Evolutionary conservation across 441 rosid genomes (phyloP).

Genomic region (Eruca vesicaria): DNA sequence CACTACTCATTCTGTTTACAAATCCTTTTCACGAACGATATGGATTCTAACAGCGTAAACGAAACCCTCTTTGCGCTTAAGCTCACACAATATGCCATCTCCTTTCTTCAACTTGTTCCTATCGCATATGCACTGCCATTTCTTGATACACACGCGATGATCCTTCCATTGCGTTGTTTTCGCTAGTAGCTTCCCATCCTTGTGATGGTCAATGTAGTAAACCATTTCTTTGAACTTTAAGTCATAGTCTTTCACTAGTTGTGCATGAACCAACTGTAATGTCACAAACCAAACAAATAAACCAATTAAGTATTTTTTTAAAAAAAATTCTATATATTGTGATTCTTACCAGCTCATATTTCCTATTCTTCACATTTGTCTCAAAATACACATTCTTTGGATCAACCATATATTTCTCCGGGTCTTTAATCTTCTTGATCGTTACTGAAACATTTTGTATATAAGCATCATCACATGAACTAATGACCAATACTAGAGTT

Average conservation of each 20-base stretch:
- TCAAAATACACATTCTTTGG: slow-evolving; percentile 16
- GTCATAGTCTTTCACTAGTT: slow-evolving; percentile 8
- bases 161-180: background rate
- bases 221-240: background rate
- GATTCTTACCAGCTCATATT: slow-evolving; percentile 17
- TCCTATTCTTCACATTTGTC: slow-evolving; percentile 17
- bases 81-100: slow-evolving; percentile 26
- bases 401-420: slow-evolving; percentile 18
- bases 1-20: background rate
- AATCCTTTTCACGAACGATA: background rate
- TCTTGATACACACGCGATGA: slow-evolving; percentile 12
- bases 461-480: slow-evolving; percentile 10
- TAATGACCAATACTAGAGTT: background rate
- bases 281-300: background rate
- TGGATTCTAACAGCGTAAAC: slow-evolving; percentile 27
- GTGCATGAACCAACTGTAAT: slow-evolving; percentile 17
- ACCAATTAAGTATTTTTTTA: background rate
- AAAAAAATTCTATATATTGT: background rate
- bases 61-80: background rate
- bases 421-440: background rate
- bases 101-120: slow-evolving; percentile 6
- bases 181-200: background rate
- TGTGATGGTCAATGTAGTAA: background rate
- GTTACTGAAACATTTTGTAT: background rate
- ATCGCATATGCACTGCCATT: slow-evolving; percentile 1